phyloP scores from a whole-genome alignment of 805 yeast species.

The Kodamaea nitidulidarum region DNA sequence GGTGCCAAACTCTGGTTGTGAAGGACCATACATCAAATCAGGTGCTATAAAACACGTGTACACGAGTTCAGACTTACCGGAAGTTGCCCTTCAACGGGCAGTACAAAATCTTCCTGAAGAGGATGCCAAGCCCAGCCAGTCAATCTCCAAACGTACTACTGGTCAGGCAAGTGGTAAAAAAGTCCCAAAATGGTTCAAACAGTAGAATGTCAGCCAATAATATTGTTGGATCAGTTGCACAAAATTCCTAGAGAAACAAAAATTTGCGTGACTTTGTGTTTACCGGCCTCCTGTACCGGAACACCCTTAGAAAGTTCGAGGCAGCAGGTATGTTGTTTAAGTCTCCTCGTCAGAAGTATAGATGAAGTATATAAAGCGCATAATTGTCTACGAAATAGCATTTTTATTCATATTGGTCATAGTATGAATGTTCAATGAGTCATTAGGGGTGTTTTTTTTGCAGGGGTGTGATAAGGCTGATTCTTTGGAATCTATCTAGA shows the following conservation, averaged over 20 bases:
- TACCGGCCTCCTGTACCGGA: constrained; percentile 4
- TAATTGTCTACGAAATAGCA: too few relatives aligned
- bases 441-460: too few relatives aligned
- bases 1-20: constrained; percentile 20
- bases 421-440: too few relatives aligned
- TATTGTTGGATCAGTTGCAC: not conserved
- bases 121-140: constrained; percentile 12
- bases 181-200: constrained; percentile 15
- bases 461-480: too few relatives aligned
- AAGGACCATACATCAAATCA: constrained; percentile 27
- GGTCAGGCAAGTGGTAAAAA: constrained; percentile 5
- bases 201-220: not conserved
- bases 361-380: too few relatives aligned
- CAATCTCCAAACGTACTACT: not conserved
- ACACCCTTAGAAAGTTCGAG: not conserved
- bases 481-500: too few relatives aligned
- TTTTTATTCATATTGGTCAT: too few relatives aligned
- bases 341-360: too few relatives aligned
- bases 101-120: constrained; percentile 29
- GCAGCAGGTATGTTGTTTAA: too few relatives aligned
- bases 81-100: constrained; percentile 28
- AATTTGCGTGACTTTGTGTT: not conserved
- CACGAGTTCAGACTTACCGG: constrained; percentile 31
- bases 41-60: constrained; percentile 15
- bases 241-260: not conserved